Conservation (phyloP, 2,329 filamentous ascomycete species). For the Aspergillus thermomutatus region DNA sequence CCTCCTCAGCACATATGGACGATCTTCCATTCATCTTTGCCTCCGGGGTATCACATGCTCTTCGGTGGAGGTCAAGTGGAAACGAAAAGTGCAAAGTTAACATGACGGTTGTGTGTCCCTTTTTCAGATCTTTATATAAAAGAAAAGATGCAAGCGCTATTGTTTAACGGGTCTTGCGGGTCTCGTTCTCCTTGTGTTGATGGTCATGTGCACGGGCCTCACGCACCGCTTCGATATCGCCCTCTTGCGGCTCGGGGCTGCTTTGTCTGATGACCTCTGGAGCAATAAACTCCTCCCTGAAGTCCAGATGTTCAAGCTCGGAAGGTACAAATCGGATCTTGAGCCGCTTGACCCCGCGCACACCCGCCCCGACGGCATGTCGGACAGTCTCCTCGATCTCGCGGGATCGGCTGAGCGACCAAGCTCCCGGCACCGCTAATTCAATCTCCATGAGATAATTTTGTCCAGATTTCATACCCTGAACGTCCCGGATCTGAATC, state of each 20-base stretch:
- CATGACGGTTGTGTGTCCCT: background rate
- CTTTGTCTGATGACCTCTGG: conserved; percentile 57
- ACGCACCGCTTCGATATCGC: conserved; percentile 26
- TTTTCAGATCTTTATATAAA: background rate
- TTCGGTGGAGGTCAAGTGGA: conserved; percentile 1
- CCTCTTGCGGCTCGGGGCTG: conserved; percentile 60
- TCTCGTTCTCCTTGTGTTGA: conserved; percentile 38
- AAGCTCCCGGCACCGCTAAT: conserved; percentile 71
- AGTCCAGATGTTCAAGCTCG: conserved; percentile 54
- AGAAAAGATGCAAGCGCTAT: background rate
- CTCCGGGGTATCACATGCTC: conserved; percentile 12
- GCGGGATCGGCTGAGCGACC: conserved; percentile 69
- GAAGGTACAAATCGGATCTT: conserved; percentile 78
- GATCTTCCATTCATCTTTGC: background rate
- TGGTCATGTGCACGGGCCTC: conserved; percentile 31
- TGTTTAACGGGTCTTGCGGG: conserved; percentile 23
- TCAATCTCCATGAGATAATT: conserved; percentile 94
- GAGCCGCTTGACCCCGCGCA: conserved; percentile 79
- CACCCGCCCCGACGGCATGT: conserved; percentile 67
- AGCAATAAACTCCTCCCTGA: conserved; percentile 76
- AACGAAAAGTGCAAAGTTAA: background rate
- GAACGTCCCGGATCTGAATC: conserved; percentile 71
- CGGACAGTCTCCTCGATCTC: conserved; percentile 71
- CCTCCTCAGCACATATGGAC: background rate
- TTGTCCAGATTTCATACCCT: conserved; percentile 91